Evolutionary conservation across 2,329 filamentous ascomycete genomes (phyloP).

Genomic region (Basipetospora chlamydospora): DNA sequence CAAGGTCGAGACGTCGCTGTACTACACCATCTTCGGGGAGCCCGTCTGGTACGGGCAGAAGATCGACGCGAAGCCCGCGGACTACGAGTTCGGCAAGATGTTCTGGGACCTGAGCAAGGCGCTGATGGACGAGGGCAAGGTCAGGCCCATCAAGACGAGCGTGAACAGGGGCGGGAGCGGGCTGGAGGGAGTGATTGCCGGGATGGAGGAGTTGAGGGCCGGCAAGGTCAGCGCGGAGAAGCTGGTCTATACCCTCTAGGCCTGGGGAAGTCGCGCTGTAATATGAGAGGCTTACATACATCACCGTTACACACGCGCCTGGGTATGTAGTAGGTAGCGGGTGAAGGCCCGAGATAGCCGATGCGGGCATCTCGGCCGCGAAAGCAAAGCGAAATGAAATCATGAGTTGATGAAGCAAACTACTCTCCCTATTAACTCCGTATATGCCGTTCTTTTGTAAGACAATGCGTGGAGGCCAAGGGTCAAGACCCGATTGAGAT

Average conservation of each 20-base stretch:
- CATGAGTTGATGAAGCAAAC: no score
- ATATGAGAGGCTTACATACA: no score
- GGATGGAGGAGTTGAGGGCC: conserved; percentile 18
- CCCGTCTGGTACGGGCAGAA: conserved; percentile 14
- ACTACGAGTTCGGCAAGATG: conserved; percentile 20
- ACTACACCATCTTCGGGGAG: conserved; percentile 26
- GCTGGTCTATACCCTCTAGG: conserved; percentile 27
- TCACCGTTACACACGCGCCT: no score
- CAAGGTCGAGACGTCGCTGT: conserved; percentile 17
- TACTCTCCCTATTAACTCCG: no score
- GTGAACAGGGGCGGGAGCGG: conserved; percentile 16
- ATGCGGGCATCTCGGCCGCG: no score
- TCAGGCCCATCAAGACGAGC: conserved; percentile 19
- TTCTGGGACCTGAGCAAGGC: conserved; percentile 21
- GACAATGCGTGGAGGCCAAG: no score
- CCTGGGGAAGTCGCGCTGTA: background rate
- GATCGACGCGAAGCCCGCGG: conserved; percentile 12
- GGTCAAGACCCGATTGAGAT: no score
- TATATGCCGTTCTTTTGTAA: no score
- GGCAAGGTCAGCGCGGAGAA: conserved; percentile 26
- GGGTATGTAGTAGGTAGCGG: no score
- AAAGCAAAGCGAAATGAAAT: no score
- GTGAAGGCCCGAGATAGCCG: no score
- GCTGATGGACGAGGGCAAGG: conserved; percentile 20
- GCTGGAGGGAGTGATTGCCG: conserved; percentile 20